phyloP scores from a whole-genome alignment of 176 grass and related monocot species.

The Triticum monococcum region DNA sequence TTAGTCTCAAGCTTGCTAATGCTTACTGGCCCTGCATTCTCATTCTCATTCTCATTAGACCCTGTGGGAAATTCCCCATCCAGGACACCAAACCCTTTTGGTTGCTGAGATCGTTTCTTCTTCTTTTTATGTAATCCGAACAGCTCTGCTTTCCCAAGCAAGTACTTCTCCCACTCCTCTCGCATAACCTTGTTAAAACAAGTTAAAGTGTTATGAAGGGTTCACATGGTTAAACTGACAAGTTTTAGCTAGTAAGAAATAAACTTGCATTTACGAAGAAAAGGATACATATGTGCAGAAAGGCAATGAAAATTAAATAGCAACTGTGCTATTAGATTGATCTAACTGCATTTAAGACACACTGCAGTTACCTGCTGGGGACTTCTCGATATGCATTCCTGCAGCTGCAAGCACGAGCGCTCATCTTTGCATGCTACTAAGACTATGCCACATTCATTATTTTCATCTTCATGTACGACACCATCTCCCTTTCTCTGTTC shows the following conservation, averaged over 20 bases:
- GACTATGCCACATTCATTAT: conserved; percentile 53
- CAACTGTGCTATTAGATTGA: not conserved
- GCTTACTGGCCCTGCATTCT: conserved; percentile 55
- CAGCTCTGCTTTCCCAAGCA: conserved; percentile 84
- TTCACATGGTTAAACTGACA: conserved; percentile 18
- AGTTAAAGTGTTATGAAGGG: conserved; percentile 17
- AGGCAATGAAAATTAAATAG: not conserved
- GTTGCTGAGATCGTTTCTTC: conserved; percentile 70
- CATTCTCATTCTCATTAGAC: conserved; percentile 56
- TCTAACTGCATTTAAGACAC: conserved; percentile 2
- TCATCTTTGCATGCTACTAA: conserved; percentile 96
- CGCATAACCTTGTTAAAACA: conserved; percentile 68
- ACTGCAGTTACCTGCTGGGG: conserved; percentile 51
- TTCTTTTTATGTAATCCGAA: conserved; percentile 62
- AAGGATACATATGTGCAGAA: not conserved
- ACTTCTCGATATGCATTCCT: conserved; percentile 77
- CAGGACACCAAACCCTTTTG: conserved; percentile 90
- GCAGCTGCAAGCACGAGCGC: conserved; percentile 79
- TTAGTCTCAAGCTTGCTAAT: conserved; percentile 77
- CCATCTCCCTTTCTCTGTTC: conserved; percentile 52
- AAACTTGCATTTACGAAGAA: conserved; percentile 17
- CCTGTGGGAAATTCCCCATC: conserved; percentile 66
- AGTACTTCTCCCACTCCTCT: conserved; percentile 93
- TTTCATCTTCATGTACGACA: conserved; percentile 30
- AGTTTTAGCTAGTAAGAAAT: not conserved